Conservation (phyloP, 129 eudicot species). For the Tagetes erecta region DNA sequence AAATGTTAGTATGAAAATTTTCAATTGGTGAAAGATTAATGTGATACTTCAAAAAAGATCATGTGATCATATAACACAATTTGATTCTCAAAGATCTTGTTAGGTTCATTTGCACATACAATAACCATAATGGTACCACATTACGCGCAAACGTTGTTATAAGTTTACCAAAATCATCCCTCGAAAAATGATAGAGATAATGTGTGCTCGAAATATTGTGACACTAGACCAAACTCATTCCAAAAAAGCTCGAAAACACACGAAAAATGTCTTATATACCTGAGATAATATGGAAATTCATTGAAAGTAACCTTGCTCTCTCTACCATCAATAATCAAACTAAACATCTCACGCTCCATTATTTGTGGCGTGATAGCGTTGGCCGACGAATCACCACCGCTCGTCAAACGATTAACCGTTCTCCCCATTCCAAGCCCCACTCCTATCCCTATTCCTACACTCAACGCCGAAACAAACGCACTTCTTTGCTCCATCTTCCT, state of each 20-base stretch:
- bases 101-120: slow-evolving; percentile 4
- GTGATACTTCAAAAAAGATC: neutral
- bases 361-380: slow-evolving; percentile 47
- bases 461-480: slow-evolving; percentile 74
- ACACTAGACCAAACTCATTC: neutral
- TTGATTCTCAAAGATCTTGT: neutral
- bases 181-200: neutral
- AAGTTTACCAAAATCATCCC: neutral
- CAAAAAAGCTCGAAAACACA: neutral
- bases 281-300: slow-evolving; percentile 84
- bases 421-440: slow-evolving; percentile 92
- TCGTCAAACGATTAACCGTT: slow-evolving; percentile 60
- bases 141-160: neutral
- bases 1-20: neutral
- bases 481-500: slow-evolving; percentile 65
- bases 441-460: slow-evolving; percentile 89
- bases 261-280: slow-evolving; percentile 45
- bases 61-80: neutral
- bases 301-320: slow-evolving; percentile 79
- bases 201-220: neutral
- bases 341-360: slow-evolving; percentile 77
- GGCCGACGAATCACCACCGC: slow-evolving; percentile 30
- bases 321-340: slow-evolving; percentile 61
- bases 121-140: slow-evolving; percentile 1
- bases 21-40: neutral